phyloP scores from a whole-genome alignment of 306 rosid species.

The Quercus gilva region DNA sequence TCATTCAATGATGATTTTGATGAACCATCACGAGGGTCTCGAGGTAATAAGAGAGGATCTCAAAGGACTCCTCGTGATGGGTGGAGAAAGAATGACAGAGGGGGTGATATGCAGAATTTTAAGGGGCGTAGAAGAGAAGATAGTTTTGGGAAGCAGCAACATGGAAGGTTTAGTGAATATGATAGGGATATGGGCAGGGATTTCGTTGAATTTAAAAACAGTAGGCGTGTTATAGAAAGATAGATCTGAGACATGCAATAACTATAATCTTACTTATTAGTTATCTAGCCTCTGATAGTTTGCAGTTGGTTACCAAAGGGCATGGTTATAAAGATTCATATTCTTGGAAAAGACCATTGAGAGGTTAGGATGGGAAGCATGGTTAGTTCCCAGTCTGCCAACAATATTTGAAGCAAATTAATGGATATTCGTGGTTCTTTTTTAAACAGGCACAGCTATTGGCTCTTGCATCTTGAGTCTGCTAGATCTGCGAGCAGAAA shows the following conservation, averaged over 20 bases:
- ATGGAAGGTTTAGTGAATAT: conserved; percentile 28
- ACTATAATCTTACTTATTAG: background rate
- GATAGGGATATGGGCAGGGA: conserved; percentile 35
- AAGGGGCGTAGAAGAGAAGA: conserved; percentile 31
- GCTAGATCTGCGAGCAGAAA: too few relatives aligned
- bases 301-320: conserved; percentile 2
- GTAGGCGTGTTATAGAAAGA: conserved; percentile 79
- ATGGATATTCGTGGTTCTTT: background rate
- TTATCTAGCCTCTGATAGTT: conserved; percentile 1
- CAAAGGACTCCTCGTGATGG: conserved; percentile 24
- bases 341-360: background rate
- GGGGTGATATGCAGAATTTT: conserved; percentile 14
- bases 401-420: background rate
- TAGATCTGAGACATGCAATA: conserved; percentile 23
- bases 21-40: conserved; percentile 36
- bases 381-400: background rate
- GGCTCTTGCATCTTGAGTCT: background rate
- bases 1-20: conserved; percentile 45
- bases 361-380: background rate
- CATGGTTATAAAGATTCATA: background rate
- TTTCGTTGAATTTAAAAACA: conserved; percentile 56
- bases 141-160: conserved; percentile 33
- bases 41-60: conserved; percentile 35
- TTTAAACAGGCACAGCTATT: background rate
- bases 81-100: conserved; percentile 37